phyloP scores from a whole-genome alignment of 2,329 filamentous ascomycete species.

The Lithohypha guttulata region DNA sequence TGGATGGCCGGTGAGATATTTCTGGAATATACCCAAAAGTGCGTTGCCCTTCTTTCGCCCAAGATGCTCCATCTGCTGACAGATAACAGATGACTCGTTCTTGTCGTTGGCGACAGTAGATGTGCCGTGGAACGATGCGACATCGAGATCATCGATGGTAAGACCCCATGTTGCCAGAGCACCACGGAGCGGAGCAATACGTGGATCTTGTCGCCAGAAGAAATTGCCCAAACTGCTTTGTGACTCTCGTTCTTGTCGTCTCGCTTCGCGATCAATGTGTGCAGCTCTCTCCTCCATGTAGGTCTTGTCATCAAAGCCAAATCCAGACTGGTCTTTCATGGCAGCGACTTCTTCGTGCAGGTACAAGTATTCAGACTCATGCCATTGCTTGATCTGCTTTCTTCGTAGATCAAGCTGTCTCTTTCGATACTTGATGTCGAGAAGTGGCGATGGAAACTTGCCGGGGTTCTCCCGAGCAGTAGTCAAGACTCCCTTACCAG shows the following conservation, averaged over 20 bases:
- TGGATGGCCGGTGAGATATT: constrained; percentile 95
- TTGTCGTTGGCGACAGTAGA: constrained; percentile 99
- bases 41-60: constrained; percentile 95
- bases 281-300: constrained; percentile 74
- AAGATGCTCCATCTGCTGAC: constrained; percentile 88
- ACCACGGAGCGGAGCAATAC: constrained; percentile 89
- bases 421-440: constrained; percentile 95
- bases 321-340: constrained; percentile 66
- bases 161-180: constrained; percentile 96
- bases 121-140: constrained; percentile 97
- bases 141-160: constrained; percentile 86
- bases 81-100: constrained; percentile 97
- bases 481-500: constrained; percentile 91
- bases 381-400: constrained; percentile 91
- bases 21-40: constrained; percentile 95
- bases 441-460: constrained; percentile 87
- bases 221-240: constrained; percentile 89
- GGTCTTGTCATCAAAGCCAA: constrained; percentile 67
- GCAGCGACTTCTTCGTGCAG: constrained; percentile 85
- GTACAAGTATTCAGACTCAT: constrained; percentile 87
- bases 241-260: constrained; percentile 84
- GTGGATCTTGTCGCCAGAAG: constrained; percentile 95
- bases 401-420: constrained; percentile 89
- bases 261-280: constrained; percentile 81
- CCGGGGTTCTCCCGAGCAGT: constrained; percentile 82